A percentile compares a stretch with the other conserved stretches of the same genome.
phyloP scores from a whole-genome alignment of 2,329 filamentous ascomycete species.

The Ascochyta viciae-villosae region DNA sequence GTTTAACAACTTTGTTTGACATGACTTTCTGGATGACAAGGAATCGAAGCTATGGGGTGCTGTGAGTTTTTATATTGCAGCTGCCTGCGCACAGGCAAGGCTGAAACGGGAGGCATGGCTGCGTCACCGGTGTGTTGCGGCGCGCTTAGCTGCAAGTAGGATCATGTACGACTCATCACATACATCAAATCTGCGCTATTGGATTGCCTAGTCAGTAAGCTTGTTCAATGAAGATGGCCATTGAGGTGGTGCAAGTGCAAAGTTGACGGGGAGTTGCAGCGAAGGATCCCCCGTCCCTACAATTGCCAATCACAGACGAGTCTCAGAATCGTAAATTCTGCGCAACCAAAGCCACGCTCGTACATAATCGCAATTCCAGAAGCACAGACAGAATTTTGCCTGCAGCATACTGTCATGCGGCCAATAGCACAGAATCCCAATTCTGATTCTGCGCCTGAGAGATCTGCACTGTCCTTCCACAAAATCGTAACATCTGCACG shows the following conservation, averaged over 20 bases:
- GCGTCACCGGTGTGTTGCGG: not conserved
- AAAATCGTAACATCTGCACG: not conserved
- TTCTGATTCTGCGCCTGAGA: not conserved
- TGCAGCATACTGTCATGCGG: not conserved
- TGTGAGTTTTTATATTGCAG: not conserved
- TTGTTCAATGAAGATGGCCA: too few species aligned
- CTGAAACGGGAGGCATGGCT: not conserved
- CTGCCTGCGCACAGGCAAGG: not conserved
- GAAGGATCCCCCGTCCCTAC: too few species aligned
- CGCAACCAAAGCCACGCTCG: not conserved
- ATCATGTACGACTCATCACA: not conserved
- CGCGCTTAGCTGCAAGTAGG: not conserved
- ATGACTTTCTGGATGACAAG: not conserved
- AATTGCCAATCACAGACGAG: too few species aligned
- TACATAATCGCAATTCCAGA: not conserved
- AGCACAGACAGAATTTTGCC: not conserved
- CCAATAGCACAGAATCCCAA: constrained; percentile 7
- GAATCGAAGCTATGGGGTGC: not conserved
- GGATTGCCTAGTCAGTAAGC: too few species aligned
- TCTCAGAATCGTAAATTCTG: not conserved
- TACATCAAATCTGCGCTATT: not conserved
- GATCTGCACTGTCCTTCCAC: not conserved
- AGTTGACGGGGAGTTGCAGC: not conserved
- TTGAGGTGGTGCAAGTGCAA: not conserved
- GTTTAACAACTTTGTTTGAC: not conserved